Evolutionary conservation across 352 stramenopile species (phyloP).

Genomic region (Pythium grandisporangium): DNA sequence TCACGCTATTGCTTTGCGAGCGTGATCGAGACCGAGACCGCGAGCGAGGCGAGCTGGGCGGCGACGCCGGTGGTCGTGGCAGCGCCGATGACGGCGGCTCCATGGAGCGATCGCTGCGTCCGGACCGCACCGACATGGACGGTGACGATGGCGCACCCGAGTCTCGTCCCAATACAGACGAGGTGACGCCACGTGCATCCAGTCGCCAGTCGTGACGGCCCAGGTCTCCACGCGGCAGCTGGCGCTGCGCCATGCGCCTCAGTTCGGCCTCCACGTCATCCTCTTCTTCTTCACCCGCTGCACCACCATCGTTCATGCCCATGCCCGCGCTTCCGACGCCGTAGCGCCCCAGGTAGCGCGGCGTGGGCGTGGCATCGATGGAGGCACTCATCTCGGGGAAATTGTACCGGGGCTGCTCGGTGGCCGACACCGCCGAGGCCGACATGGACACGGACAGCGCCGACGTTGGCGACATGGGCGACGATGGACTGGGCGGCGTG

Average conservation of each 20-base stretch:
- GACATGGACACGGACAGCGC: conserved; percentile 70
- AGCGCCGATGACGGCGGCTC: conserved; percentile 20
- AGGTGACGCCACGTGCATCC: conserved; percentile 48
- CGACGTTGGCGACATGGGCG: conserved; percentile 57
- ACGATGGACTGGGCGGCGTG: conserved; percentile 29
- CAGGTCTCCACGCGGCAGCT: conserved; percentile 68
- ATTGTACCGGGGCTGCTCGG: conserved; percentile 52
- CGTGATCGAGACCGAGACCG: too few species aligned
- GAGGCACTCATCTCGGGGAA: conserved; percentile 80
- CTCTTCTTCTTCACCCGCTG: conserved; percentile 19
- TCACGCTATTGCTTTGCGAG: conserved; percentile 11
- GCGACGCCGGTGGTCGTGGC: conserved; percentile 47
- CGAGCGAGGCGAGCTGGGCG: conserved; percentile 54
- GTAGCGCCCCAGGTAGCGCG: conserved; percentile 66
- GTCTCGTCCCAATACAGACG: too few species aligned
- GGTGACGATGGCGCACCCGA: conserved; percentile 23
- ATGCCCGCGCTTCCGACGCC: conserved; percentile 15
- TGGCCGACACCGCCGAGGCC: conserved; percentile 70
- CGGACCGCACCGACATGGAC: conserved; percentile 28
- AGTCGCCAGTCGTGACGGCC: conserved; percentile 69
- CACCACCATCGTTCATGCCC: conserved; percentile 6
- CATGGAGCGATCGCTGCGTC: conserved; percentile 19
- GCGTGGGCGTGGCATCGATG: conserved; percentile 62
- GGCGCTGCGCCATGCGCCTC: conserved; percentile 64
- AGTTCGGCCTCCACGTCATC: conserved; percentile 75